Conservation (phyloP, 2,329 filamentous ascomycete genomes). For the Triangularia setosa region DNA sequence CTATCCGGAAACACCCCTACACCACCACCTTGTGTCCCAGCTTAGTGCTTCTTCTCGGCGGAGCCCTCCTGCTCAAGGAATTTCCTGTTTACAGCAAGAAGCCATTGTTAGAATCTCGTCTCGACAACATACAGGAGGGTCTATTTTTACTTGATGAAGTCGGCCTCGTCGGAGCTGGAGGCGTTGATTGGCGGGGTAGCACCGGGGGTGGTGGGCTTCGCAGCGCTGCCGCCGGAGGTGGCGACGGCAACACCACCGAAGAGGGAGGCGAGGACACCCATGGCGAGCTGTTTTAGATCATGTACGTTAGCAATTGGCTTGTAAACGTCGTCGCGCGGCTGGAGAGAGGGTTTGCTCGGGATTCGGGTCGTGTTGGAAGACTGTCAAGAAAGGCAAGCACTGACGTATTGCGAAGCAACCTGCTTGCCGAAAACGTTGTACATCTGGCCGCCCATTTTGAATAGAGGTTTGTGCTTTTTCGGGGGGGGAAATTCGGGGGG, state of each 20-base stretch:
- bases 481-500: slow-evolving; percentile 10
- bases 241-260: slow-evolving; percentile 48
- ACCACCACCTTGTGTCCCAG: neutral
- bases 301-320: slow-evolving; percentile 18
- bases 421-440: slow-evolving; percentile 58
- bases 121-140: neutral
- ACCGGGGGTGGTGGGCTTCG: slow-evolving; percentile 24
- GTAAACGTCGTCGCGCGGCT: neutral
- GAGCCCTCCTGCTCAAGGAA: slow-evolving; percentile 43
- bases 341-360: neutral
- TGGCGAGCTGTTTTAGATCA: slow-evolving; percentile 46
- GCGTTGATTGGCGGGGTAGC: slow-evolving; percentile 58
- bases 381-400: slow-evolving; percentile 30
- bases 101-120: neutral
- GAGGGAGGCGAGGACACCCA: slow-evolving; percentile 50
- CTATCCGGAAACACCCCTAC: neutral
- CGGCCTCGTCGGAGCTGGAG: slow-evolving; percentile 57
- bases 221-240: slow-evolving; percentile 44
- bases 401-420: slow-evolving; percentile 59
- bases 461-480: slow-evolving; percentile 22
- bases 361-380: neutral
- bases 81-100: slow-evolving; percentile 43
- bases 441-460: slow-evolving; percentile 43
- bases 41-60: slow-evolving; percentile 37
- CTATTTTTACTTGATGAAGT: slow-evolving; percentile 55